These are phyloP conservation scores for Rhodomyrtus psidioides DNA, from an alignment of 441 rosid species.

Conservation along the genomic window DNA sequence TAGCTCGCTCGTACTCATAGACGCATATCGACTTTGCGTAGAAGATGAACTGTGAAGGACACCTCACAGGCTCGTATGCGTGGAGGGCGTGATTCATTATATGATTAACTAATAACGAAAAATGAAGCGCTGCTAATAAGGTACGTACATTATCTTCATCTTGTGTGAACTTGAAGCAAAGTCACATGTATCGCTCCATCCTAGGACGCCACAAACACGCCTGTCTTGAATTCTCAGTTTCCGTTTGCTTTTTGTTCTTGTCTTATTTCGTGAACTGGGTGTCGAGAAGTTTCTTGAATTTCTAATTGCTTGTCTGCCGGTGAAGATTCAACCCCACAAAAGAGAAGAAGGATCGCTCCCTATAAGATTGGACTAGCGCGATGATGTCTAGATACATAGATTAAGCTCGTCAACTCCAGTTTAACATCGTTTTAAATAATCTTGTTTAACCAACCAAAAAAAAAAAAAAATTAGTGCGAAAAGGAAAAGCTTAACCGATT, in stretches of 20 bases:
- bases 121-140: neutral
- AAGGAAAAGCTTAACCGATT: too few species aligned
- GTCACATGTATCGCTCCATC: neutral
- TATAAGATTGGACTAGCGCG: neutral
- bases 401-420: neutral
- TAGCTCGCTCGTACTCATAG: neutral
- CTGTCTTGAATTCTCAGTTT: neutral
- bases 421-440: too few species aligned
- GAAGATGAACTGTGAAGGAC: neutral
- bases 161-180: neutral
- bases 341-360: neutral
- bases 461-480: too few species aligned
- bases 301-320: neutral
- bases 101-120: neutral
- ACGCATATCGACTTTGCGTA: neutral
- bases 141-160: neutral
- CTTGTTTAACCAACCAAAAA: too few species aligned
- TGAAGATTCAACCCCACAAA: neutral
- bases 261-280: neutral
- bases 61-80: neutral
- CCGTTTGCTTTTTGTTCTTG: neutral
- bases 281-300: neutral
- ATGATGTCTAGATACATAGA: neutral
- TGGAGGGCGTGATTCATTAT: neutral
- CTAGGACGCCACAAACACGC: neutral